Base-by-base conservation (phyloP, 176 grass and related monocot species). In the Coix lacrymajobi region DNA sequence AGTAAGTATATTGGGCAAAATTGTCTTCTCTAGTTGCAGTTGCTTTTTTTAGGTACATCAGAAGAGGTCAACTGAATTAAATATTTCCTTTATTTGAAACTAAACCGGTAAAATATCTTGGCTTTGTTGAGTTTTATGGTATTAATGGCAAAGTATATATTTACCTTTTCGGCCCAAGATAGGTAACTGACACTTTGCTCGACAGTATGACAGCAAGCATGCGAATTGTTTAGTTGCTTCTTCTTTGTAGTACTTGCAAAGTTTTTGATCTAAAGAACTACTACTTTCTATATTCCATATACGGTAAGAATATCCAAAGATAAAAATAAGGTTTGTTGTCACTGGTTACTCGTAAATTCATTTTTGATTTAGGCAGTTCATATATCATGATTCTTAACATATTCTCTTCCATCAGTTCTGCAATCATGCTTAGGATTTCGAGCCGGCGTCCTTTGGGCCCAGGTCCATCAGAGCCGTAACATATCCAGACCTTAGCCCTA, bases 251-350 rank as follows among this genome's bases (percentile, higher is more conserved):
- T 8, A 88, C 80, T 33, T 94, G 90, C 71, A 94, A 94, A 65
- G 85, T 94, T 56, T 94, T 91, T 91, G 88, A 94, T 87, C 86
- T 88, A 34, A 94, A 91, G 79, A 91, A 88, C 48, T 94, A 94
- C 85, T 86, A 83, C 56, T 84, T 91, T 31, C 66, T 94, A 58
- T 89, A 94, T 76, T 88, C 86, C 22, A 94, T 94, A 80, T 84
- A 83, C 2, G 88, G 88, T 76, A 91, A 88, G 49, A 83, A 88
- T 65, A 91, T 94, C 66, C 64, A 89, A 88, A 91, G 40, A 94
- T 91, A 48, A 94, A 94, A 77, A 94, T 91, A 94, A 94, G 92
- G 88, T 94, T 86, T 77, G 38, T 36, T 73, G 28, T 57, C 13
- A 32, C 12, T 56, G 43, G 46, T 54, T 41, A 46, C 75, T 56